Base-by-base conservation (phyloP, 192 early-diverging fungal species). In the Funneliformis mosseae region DNA sequence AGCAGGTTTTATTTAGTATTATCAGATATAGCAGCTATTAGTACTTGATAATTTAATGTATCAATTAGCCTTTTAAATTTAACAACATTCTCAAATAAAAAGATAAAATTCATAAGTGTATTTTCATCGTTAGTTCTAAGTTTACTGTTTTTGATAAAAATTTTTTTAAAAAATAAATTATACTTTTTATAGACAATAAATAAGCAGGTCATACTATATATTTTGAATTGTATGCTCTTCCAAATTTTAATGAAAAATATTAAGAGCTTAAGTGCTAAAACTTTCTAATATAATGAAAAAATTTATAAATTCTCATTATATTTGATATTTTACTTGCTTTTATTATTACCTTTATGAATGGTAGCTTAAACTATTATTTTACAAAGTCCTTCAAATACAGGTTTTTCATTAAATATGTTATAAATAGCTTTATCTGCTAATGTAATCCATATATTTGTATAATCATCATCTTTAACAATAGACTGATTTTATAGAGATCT, bases 361-460 rank as follows among this genome's bases (percentile, higher is more conserved):
- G 39, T 4, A 38, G 16, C 18, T 42, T 69, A 3, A 25, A 69
- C 18, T 16, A 69, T 69, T 41, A 69, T 18, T 69, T 69, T 14
- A 69, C 67, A 69, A 38, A 42, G 67, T 41, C 39, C 39, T 41
- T 10, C 21, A 69, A 69, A 69, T 69, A n/a, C n/a, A n/a, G n/a
- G n/a, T n/a, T n/a, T n/a, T n/a, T n/a, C n/a, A n/a, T n/a, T n/a
- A n/a, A n/a, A 18, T 33, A 69, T 28, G 0, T 18, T 41, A 18
- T 69, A 10, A 3, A 41, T 69, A 16, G 41, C 67, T 41, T 41
- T 33, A 18, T 69, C 39, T 16, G 39, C 67, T 41, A 69, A 41
- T 41, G 10, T 69, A 38, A 69, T 16, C 39, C 67, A 69, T 48
- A 48, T 48, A 48, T 48, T 48, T 48, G 46, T 48, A 48, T 48